Percentiles rank a stretch among this genome's conserved stretches.
Evolutionary conservation across 805 yeast genomes (phyloP).

Genomic region (Monosporozyma aerobia): DNA sequence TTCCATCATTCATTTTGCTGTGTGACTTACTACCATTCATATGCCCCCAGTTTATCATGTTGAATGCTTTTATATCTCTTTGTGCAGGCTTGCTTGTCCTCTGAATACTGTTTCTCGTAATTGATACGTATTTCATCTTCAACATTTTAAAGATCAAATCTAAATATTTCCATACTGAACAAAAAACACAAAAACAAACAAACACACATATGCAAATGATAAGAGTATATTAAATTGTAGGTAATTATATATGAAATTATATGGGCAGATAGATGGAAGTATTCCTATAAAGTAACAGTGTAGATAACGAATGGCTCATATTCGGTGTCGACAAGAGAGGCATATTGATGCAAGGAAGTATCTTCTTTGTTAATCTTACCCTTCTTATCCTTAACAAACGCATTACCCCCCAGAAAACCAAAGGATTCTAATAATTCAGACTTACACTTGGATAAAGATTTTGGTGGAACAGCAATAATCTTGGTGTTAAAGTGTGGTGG

Average conservation of each 20-base stretch:
- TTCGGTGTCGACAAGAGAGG: conserved; percentile 86
- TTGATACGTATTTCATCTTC: not conserved
- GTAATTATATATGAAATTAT: not conserved
- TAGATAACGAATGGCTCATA: conserved; percentile 94
- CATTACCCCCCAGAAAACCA: conserved; percentile 88
- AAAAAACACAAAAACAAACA: not conserved
- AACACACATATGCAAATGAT: not conserved
- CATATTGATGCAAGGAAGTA: conserved; percentile 68
- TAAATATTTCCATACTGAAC: not conserved
- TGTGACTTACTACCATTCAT: not conserved
- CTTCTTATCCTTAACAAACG: conserved; percentile 57
- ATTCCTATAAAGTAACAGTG: conserved; percentile 26
- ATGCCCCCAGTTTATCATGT: conserved; percentile 2
- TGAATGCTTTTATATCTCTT: not conserved
- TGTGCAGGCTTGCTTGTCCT: not conserved
- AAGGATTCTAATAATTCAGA: conserved; percentile 62
- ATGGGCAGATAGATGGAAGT: not conserved
- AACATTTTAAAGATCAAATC: not conserved
- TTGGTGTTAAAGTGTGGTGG: conserved; percentile 79
- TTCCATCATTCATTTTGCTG: not conserved
- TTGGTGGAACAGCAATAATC: conserved; percentile 38
- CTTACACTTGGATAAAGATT: conserved; percentile 48
- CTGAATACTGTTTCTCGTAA: not conserved
- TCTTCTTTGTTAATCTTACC: conserved; percentile 56
- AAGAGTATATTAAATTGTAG: not conserved